Conservation (phyloP, 345 rosid genomes). For the Gossypium stocksii region DNA sequence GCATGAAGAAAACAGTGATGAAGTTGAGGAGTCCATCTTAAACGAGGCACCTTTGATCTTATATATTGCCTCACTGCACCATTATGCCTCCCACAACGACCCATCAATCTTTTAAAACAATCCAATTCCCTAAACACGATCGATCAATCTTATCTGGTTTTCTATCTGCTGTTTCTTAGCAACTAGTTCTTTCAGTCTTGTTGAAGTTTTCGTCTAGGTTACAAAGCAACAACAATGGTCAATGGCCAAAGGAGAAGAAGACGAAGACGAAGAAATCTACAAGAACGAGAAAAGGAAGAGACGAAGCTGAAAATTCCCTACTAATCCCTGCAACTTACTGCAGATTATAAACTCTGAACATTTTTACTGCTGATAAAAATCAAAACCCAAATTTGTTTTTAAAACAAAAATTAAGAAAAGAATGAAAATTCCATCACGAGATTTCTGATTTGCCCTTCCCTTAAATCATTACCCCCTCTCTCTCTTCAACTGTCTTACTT, state of each 20-base stretch:
- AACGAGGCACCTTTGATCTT: conserved; percentile 83
- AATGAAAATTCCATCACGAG: conserved; percentile 35
- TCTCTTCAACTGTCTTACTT: conserved; percentile 58
- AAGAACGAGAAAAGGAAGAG: conserved; percentile 36
- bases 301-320: conserved; percentile 48
- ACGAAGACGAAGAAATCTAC: neutral
- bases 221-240: conserved; percentile 1
- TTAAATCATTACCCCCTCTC: conserved; percentile 37
- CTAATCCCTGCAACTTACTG: neutral
- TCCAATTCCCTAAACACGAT: neutral
- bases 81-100: conserved; percentile 61
- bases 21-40: conserved; percentile 97
- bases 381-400: neutral
- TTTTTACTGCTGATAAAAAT: neutral
- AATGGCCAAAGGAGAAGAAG: neutral
- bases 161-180: neutral
- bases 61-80: conserved; percentile 79
- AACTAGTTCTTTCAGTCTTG: neutral
- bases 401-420: neutral
- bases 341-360: conserved; percentile 1
- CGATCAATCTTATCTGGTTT: neutral
- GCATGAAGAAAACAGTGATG: conserved; percentile 90
- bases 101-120: conserved; percentile 38
- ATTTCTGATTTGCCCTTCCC: conserved; percentile 32
- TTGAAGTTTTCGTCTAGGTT: conserved; percentile 10